Conservation (phyloP, 2,329 filamentous ascomycete genomes). For the Tetracladium maxilliforme region DNA sequence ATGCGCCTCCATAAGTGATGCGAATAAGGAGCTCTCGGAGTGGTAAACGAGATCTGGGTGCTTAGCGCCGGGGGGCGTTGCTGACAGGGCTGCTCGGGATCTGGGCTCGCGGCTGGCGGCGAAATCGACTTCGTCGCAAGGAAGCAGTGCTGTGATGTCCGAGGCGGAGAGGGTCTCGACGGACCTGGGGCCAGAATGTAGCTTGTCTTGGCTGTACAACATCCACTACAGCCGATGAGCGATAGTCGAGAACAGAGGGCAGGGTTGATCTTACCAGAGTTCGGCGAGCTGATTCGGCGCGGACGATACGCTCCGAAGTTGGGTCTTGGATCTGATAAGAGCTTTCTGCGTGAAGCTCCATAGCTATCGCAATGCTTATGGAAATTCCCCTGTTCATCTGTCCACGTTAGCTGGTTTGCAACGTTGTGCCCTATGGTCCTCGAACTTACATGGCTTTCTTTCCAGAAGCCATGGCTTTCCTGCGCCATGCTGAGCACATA, state of each 20-base stretch:
- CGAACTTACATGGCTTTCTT: constrained; percentile 33
- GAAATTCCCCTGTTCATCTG: constrained; percentile 26
- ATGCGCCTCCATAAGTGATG: constrained; percentile 20
- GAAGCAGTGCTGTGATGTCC: constrained; percentile 19
- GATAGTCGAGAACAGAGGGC: neutral
- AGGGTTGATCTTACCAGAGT: constrained; percentile 15
- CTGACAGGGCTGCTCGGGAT: constrained; percentile 15
- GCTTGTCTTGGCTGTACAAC: constrained; percentile 20
- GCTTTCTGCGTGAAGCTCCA: constrained; percentile 20
- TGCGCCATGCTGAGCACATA: constrained; percentile 44
- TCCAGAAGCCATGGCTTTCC: constrained; percentile 36
- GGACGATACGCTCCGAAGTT: constrained; percentile 14
- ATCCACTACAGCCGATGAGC: no score
- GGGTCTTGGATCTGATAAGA: constrained; percentile 14
- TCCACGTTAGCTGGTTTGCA: constrained; percentile 7
- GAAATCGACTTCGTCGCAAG: constrained; percentile 21
- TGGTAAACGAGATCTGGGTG: constrained; percentile 11
- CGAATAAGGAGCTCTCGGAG: constrained; percentile 17
- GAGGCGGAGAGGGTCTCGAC: constrained; percentile 16
- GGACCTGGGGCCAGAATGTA: constrained; percentile 18
- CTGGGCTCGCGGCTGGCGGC: constrained; percentile 16
- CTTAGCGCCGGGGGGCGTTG: constrained; percentile 13
- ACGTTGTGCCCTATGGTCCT: constrained; percentile 1
- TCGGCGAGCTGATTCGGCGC: constrained; percentile 16
- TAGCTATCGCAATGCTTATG: constrained; percentile 17